A percentile compares a stretch with the other conserved stretches of the same genome.
These are phyloP conservation scores for Noccaea caerulescens DNA, from an alignment of 345 rosid species.

Conservation along the genomic window DNA sequence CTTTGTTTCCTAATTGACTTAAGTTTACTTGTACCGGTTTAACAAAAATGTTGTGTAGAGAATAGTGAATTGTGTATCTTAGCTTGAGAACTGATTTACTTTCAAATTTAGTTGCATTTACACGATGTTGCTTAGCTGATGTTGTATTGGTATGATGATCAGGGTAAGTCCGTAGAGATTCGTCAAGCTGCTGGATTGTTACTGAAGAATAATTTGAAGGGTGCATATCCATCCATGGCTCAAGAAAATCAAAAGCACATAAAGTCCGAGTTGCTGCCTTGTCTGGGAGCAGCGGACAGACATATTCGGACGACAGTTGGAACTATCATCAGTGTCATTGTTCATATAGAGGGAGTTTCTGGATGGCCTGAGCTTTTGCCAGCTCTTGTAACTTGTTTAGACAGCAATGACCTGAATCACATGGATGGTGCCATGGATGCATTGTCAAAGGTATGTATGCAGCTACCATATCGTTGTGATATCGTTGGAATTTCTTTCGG, in stretches of 20 bases:
- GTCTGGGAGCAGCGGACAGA: slow-evolving; percentile 88
- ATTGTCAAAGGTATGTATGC: slow-evolving; percentile 64
- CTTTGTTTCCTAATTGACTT: slow-evolving; percentile 32
- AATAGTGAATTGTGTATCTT: neutral
- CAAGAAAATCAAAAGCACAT: slow-evolving; percentile 67
- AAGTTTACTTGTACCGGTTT: slow-evolving; percentile 14
- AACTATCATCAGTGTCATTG: slow-evolving; percentile 77
- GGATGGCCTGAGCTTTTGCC: slow-evolving; percentile 93
- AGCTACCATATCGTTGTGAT: neutral
- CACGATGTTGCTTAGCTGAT: slow-evolving; percentile 12
- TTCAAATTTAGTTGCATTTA: slow-evolving; percentile 4
- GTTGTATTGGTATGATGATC: slow-evolving; percentile 35
- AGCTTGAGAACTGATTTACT: slow-evolving; percentile 1
- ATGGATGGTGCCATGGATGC: slow-evolving; percentile 99
- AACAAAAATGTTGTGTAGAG: neutral
- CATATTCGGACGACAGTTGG: slow-evolving; percentile 92
- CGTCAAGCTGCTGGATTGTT: slow-evolving; percentile 98
- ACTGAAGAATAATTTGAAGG: slow-evolving; percentile 82
- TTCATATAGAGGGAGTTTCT: slow-evolving; percentile 67
- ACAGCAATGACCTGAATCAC: slow-evolving; percentile 80
- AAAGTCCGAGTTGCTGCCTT: slow-evolving; percentile 80
- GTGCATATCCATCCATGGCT: slow-evolving; percentile 65
- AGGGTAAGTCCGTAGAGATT: slow-evolving; percentile 86
- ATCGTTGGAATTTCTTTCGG: neutral
- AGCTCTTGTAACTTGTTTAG: slow-evolving; percentile 81